Evolutionary conservation across 169 alveolate species (phyloP).

Genomic region (Amoebophrya sp.): DNA sequence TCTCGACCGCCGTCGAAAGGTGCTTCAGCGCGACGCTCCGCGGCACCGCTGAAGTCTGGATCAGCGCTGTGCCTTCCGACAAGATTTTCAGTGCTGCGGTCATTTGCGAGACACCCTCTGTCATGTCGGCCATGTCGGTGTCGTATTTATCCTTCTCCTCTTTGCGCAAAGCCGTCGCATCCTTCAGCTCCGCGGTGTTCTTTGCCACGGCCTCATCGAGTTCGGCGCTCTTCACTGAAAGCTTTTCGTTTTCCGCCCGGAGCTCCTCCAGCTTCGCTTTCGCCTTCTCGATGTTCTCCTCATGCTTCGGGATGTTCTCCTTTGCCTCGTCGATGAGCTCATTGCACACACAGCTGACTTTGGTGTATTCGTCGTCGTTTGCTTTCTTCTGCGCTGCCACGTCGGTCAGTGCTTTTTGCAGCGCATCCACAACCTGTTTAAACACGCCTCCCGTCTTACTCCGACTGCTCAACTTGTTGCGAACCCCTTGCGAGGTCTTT

Average conservation of each 20-base stretch:
- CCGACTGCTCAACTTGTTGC: no score
- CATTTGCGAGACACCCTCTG: background rate
- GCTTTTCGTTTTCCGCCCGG: conserved; percentile 23
- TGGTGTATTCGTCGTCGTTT: background rate
- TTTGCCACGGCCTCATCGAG: background rate
- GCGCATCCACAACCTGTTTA: background rate
- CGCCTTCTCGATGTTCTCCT: background rate
- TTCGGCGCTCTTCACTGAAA: background rate
- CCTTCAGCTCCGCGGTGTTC: background rate
- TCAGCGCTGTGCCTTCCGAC: background rate
- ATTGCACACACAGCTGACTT: background rate
- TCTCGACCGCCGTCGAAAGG: no score
- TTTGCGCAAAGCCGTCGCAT: background rate
- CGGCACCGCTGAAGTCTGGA: no score
- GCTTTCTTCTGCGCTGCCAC: background rate
- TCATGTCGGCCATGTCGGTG: background rate
- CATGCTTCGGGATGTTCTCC: background rate
- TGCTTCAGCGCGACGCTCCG: no score
- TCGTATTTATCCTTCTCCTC: background rate
- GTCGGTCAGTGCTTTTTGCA: background rate
- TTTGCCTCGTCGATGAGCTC: conserved; percentile 7
- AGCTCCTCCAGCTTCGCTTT: conserved; percentile 5
- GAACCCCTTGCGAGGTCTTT: no score
- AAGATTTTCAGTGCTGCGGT: background rate
- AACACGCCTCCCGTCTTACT: no score